These are phyloP conservation scores for Nicotiana otophora DNA, from an alignment of 257 asterid species.

Conservation along the genomic window DNA sequence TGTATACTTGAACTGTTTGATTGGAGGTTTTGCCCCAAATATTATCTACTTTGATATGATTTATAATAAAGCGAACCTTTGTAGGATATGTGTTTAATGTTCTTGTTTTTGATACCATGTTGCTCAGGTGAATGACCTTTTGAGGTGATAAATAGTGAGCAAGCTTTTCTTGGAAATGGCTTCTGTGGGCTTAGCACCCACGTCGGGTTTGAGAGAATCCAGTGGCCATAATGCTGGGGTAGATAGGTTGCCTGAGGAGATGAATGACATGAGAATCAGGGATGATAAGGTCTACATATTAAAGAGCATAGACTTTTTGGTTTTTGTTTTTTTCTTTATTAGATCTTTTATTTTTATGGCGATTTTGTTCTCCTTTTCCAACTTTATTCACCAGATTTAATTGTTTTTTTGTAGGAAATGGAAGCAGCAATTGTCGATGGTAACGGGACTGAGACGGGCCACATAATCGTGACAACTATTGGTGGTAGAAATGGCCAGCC, in stretches of 20 bases:
- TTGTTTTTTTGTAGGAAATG: constrained; percentile 48
- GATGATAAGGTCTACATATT: constrained; percentile 51
- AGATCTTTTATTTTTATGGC: not conserved
- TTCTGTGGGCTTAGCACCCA: constrained; percentile 57
- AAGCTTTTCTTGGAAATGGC: constrained; percentile 50
- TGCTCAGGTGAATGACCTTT: constrained; percentile 49
- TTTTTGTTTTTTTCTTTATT: not conserved
- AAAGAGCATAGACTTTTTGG: not conserved
- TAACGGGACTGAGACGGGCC: constrained; percentile 97
- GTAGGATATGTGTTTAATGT: not conserved
- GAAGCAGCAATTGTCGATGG: constrained; percentile 78
- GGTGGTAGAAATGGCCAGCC: constrained; percentile 90
- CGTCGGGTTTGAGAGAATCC: constrained; percentile 55
- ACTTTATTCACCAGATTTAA: not conserved
- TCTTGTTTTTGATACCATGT: constrained; percentile 12
- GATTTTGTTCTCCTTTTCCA: not conserved
- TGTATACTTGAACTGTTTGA: not conserved
- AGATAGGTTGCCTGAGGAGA: constrained; percentile 68
- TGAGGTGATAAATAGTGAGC: constrained; percentile 33
- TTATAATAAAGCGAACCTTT: not conserved
- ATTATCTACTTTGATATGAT: constrained; percentile 3
- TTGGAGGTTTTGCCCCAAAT: not conserved
- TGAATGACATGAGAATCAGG: constrained; percentile 70
- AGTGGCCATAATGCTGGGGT: constrained; percentile 47
- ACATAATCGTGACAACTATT: constrained; percentile 84